Conservation (phyloP, 2,329 filamentous ascomycete species). For the Dactylellina drechsleri region DNA sequence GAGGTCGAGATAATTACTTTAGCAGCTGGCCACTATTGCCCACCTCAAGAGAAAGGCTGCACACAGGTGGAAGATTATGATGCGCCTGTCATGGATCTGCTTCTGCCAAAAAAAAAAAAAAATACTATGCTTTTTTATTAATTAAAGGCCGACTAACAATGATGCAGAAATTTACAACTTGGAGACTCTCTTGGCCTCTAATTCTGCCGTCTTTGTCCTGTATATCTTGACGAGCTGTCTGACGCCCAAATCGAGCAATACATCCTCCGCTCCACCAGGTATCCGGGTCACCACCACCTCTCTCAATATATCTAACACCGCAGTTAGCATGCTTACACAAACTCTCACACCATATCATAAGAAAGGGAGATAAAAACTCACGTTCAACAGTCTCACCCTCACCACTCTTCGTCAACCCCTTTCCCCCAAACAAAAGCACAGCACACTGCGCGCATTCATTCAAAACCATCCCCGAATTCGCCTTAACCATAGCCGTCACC, state of each 20-base stretch:
- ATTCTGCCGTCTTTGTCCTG: constrained; percentile 67
- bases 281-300: constrained; percentile 73
- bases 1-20: too few species aligned
- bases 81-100: too few species aligned
- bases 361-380: constrained; percentile 62
- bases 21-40: too few species aligned
- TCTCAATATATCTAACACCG: constrained; percentile 68
- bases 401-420: constrained; percentile 75
- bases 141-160: too few species aligned
- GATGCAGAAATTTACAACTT: constrained; percentile 26
- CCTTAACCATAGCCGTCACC: constrained; percentile 77
- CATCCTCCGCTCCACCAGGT: constrained; percentile 77
- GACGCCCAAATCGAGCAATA: constrained; percentile 75
- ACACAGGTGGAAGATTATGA: too few species aligned
- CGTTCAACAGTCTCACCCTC: constrained; percentile 77
- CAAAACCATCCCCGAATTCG: constrained; percentile 75
- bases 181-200: constrained; percentile 62
- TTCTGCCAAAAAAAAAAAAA: too few species aligned
- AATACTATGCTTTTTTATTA: too few species aligned
- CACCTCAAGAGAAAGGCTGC: too few species aligned
- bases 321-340: constrained; percentile 6
- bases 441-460: constrained; percentile 77
- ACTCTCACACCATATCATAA: constrained; percentile 58
- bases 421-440: constrained; percentile 77
- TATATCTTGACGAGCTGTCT: constrained; percentile 77